A percentile compares a stretch with the other conserved stretches of the same genome.
These are phyloP conservation scores for Pseudocercospora cruenta DNA, from an alignment of 2,329 filamentous ascomycete genomes.

Conservation along the genomic window DNA sequence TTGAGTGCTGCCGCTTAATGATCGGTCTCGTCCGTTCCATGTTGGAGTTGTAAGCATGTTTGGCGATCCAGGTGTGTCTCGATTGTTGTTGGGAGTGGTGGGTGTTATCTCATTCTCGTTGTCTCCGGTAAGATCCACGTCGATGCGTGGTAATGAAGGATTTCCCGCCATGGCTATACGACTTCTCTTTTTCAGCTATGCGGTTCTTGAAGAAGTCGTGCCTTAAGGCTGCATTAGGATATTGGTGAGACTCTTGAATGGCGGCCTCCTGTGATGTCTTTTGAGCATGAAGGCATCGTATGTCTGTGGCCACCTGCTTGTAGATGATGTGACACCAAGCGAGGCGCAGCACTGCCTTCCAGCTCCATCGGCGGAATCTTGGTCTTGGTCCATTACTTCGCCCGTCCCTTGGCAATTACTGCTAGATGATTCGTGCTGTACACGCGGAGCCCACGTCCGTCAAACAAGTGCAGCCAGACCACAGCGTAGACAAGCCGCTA, in stretches of 20 bases:
- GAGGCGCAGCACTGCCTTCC: conserved; percentile 20
- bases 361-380: conserved; percentile 9
- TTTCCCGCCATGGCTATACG: conserved; percentile 24
- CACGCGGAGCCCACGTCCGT: conserved; percentile 9
- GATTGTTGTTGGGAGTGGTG: conserved; percentile 16
- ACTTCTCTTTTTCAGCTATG: neutral
- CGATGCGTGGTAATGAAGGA: conserved; percentile 25
- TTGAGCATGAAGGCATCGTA: neutral
- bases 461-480: neutral
- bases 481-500: conserved; percentile 7
- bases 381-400: conserved; percentile 14
- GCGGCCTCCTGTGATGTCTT: neutral
- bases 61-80: conserved; percentile 20
- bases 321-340: conserved; percentile 11
- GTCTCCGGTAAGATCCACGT: conserved; percentile 23
- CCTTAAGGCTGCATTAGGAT: conserved; percentile 1
- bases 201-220: conserved; percentile 6
- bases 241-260: neutral
- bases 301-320: conserved; percentile 13
- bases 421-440: conserved; percentile 12
- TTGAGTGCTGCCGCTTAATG: conserved; percentile 27
- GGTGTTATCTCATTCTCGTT: conserved; percentile 23
- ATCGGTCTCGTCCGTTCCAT: conserved; percentile 25
- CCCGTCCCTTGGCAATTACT: conserved; percentile 16
- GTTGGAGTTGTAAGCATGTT: conserved; percentile 24